A percentile compares a stretch with the other conserved stretches of the same genome.
These are phyloP conservation scores for Clitoria ternatea DNA, from an alignment of 306 rosid genomes.

Conservation along the genomic window DNA sequence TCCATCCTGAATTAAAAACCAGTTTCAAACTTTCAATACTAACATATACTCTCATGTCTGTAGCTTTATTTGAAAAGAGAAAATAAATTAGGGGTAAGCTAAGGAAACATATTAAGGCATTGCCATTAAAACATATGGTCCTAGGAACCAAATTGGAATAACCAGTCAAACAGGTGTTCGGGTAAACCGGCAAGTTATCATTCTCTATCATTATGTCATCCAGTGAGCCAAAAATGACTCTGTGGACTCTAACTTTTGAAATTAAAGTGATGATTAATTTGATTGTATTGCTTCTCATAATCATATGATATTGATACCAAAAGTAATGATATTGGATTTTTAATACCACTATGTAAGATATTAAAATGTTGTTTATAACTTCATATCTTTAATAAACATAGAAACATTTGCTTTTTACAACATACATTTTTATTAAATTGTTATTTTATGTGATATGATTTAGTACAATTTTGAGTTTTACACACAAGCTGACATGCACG, in stretches of 20 bases:
- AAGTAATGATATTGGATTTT: background rate
- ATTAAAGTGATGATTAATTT: background rate
- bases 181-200: background rate
- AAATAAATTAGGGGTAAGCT: background rate
- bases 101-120: background rate
- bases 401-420: background rate
- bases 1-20: slow-evolving; percentile 52
- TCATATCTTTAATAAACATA: background rate
- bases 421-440: background rate
- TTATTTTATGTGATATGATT: background rate
- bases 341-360: background rate
- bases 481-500: background rate
- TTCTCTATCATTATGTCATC: background rate
- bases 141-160: background rate
- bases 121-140: background rate
- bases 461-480: background rate
- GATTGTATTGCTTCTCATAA: background rate
- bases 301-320: background rate
- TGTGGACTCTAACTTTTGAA: background rate
- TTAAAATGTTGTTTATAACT: background rate
- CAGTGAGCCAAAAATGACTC: background rate
- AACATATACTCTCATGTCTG: slow-evolving; percentile 1
- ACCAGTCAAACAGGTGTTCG: background rate
- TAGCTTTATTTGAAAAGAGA: slow-evolving; percentile 16
- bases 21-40: slow-evolving; percentile 39